These are phyloP conservation scores for Ophiocordyceps australis DNA, from an alignment of 2,329 filamentous ascomycete species.

Conservation along the genomic window DNA sequence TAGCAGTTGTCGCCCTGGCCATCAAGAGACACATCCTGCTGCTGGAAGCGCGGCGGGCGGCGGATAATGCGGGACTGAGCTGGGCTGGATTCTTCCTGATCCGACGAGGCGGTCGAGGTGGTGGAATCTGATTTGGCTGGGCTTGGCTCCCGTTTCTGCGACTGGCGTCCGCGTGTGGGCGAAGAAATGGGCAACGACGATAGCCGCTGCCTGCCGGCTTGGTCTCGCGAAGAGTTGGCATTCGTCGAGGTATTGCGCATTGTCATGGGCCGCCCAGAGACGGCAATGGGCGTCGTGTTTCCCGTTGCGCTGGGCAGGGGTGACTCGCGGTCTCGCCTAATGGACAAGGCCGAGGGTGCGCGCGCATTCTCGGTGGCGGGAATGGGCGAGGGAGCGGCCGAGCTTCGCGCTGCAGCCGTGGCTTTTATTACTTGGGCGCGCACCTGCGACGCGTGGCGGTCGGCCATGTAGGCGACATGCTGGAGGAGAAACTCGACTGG, in stretches of 20 bases:
- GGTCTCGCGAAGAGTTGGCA: slow-evolving; percentile 16
- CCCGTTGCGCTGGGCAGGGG: slow-evolving; percentile 23
- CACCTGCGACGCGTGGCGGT: slow-evolving; percentile 77
- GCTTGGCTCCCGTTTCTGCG: slow-evolving; percentile 13
- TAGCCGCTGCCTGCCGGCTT: slow-evolving; percentile 16
- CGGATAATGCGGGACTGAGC: slow-evolving; percentile 42
- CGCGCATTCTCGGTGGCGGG: slow-evolving; percentile 28
- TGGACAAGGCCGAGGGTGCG: slow-evolving; percentile 33
- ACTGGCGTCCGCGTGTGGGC: slow-evolving; percentile 6
- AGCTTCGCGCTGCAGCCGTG: slow-evolving; percentile 36
- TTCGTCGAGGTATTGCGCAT: slow-evolving; percentile 30
- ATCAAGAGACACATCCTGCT: slow-evolving; percentile 13
- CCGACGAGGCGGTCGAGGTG: slow-evolving; percentile 16
- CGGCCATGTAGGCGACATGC: slow-evolving; percentile 86
- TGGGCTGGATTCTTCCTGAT: slow-evolving; percentile 29
- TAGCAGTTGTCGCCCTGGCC: slow-evolving; percentile 10
- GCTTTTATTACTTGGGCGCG: slow-evolving; percentile 76
- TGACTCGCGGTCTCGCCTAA: slow-evolving; percentile 42
- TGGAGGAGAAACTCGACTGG: slow-evolving; percentile 78
- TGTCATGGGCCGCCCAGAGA: slow-evolving; percentile 22
- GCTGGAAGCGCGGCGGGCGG: slow-evolving; percentile 33
- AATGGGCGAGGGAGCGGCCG: slow-evolving; percentile 36
- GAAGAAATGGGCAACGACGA: slow-evolving; percentile 24
- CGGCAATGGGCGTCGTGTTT: slow-evolving; percentile 20
- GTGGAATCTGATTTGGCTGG: slow-evolving; percentile 18